Evolutionary conservation across 2,329 filamentous ascomycete genomes (phyloP).

Genomic region (Amauroascus niger): DNA sequence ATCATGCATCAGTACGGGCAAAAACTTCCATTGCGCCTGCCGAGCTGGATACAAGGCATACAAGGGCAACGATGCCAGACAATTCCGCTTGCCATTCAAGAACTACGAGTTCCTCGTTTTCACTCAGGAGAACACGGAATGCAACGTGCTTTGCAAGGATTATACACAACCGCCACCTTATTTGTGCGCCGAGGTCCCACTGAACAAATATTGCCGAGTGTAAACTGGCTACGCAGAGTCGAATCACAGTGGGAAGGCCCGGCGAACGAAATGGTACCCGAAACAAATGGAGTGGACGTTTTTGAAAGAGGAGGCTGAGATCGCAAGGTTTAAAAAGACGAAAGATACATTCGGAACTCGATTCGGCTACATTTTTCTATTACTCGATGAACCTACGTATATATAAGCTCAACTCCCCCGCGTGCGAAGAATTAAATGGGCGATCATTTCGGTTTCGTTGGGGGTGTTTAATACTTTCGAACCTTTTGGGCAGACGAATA

Average conservation of each 20-base stretch:
- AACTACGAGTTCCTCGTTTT: constrained; percentile 35
- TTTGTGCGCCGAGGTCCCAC: constrained; percentile 31
- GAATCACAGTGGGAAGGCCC: not conserved
- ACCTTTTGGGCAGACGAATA: not conserved
- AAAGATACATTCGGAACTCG: not conserved
- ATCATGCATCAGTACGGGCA: constrained; percentile 37
- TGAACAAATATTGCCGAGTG: constrained; percentile 25
- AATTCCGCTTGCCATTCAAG: constrained; percentile 33
- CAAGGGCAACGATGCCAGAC: constrained; percentile 12
- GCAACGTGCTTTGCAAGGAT: constrained; percentile 31
- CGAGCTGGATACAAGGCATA: constrained; percentile 34
- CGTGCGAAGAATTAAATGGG: not conserved
- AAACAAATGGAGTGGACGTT: not conserved
- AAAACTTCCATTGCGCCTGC: constrained; percentile 35
- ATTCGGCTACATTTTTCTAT: not conserved
- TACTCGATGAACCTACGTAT: not conserved
- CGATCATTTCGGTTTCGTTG: not conserved
- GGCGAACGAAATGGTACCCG: not conserved
- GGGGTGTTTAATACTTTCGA: not conserved
- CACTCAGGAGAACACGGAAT: constrained; percentile 28
- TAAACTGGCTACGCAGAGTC: constrained; percentile 14
- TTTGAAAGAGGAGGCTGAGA: not conserved
- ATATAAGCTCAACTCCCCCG: not conserved
- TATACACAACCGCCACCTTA: constrained; percentile 23
- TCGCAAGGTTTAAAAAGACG: not conserved